Percentiles rank a stretch among this genome's conserved stretches.
Conservation (phyloP, 2,329 filamentous ascomycete species). For the Trichoderma sp. region DNA sequence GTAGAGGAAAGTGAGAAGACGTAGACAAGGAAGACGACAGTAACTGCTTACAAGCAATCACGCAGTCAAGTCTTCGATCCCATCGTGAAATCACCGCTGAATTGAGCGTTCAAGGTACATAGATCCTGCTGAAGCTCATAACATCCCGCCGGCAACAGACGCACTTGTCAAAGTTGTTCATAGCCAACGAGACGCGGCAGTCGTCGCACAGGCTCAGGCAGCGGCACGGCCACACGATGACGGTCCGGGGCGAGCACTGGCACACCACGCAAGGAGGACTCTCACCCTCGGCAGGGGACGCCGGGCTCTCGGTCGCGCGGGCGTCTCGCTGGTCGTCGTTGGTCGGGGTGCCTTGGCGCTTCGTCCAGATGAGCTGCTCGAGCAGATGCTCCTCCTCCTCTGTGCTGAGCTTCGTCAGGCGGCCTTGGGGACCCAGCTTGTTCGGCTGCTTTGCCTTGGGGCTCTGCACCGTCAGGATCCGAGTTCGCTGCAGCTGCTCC, state of each 20-base stretch:
- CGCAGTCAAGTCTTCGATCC: background rate
- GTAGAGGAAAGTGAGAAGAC: background rate
- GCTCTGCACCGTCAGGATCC: constrained; percentile 52
- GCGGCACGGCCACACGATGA: constrained; percentile 95
- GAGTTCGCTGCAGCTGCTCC: constrained; percentile 68
- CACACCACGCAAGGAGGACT: constrained; percentile 91
- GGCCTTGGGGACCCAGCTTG: constrained; percentile 27
- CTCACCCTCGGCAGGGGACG: constrained; percentile 67
- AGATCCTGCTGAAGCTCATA: constrained; percentile 85
- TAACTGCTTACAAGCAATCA: background rate
- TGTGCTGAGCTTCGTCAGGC: constrained; percentile 49
- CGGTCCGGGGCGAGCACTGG: constrained; percentile 79
- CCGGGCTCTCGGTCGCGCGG: background rate
- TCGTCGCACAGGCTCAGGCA: constrained; percentile 95
- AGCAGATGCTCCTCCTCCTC: constrained; percentile 64
- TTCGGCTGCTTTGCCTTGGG: constrained; percentile 32
- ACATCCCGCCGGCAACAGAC: constrained; percentile 92
- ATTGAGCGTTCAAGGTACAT: constrained; percentile 62
- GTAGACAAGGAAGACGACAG: background rate
- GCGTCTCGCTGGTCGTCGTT: constrained; percentile 23
- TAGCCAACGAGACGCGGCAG: constrained; percentile 86
- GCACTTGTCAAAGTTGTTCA: constrained; percentile 97
- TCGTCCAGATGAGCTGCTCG: constrained; percentile 61
- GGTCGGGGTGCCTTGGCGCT: constrained; percentile 41
- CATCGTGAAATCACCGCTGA: background rate